Evolutionary conservation across 306 rosid genomes (phyloP), one percentile per base, ranked within the genome.

Genomic region (Lathyrus aphaca): DNA sequence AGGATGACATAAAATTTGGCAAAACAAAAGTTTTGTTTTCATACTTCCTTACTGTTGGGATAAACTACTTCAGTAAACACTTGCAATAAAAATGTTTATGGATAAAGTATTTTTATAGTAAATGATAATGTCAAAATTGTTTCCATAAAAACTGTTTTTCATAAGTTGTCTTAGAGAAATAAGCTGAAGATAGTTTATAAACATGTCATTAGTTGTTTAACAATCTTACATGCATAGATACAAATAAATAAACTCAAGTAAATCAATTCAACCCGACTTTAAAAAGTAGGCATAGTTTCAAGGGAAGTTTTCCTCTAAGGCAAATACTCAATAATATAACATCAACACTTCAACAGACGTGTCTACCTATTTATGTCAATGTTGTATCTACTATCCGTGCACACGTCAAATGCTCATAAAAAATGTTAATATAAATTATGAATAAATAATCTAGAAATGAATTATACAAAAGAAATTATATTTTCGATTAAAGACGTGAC

Each of bases 1-100:
- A 42, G 40, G 69, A 69, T 57, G 72, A 42, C 64, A 51, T 19
- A 44, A 58, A 71, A 37, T 18, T 72, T 50, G 21, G 17, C 43
- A 49, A 39, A 60, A 40, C 21, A 53, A 23, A 53, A 23, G 17
- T 2, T 64, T 74, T 54, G 35, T 25, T 32, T 66, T 68, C 11
- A 16, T 60, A 44, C 2, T 45, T 45, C 16, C 51, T n/a, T 15
- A 15, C 12, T 40, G 44, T 40, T 40, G 3, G 44, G 14, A 40
- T 10, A 9, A 40, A 40, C 44, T 9, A 12, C 43, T 38, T 38
- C 9, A 7, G 9, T 38, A 7, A 38, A 10, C 2, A 11, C 10
- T 8, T 9, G 3, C 2, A 38, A 38, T 11, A 38, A 8, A 38
- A 38, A 11, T 9, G 11, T 11, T 38, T 38, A 38, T 38, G 43